phyloP scores from a whole-genome alignment of 176 grass and related monocot genomes.

The Melocanna baccifera region DNA sequence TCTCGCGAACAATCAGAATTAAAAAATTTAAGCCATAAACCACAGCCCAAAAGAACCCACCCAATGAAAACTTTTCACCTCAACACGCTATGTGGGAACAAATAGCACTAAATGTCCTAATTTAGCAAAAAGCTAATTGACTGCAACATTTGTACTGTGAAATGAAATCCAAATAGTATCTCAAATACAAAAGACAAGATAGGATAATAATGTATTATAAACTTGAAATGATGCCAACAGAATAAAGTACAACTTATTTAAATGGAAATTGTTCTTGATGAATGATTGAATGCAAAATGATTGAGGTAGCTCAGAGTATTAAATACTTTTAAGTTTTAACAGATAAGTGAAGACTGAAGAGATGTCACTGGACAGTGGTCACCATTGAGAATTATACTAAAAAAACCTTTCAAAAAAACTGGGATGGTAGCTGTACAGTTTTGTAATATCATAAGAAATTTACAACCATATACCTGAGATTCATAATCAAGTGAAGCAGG shows the following conservation, averaged over 20 bases:
- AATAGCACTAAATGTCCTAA: slow-evolving; percentile 7
- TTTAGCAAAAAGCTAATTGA: slow-evolving; percentile 11
- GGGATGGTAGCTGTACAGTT: background rate
- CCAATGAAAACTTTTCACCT: background rate
- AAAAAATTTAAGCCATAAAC: too few relatives aligned
- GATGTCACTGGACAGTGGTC: background rate
- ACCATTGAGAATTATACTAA: background rate
- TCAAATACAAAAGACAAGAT: slow-evolving; percentile 12
- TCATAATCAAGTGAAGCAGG: slow-evolving; percentile 50
- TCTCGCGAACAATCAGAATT: too few relatives aligned
- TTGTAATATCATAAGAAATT: background rate
- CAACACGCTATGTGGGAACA: slow-evolving; percentile 7
- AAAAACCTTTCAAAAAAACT: background rate
- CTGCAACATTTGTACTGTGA: background rate
- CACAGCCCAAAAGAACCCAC: too few relatives aligned
- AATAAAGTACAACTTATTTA: background rate
- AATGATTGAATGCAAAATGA: background rate
- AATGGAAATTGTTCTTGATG: background rate
- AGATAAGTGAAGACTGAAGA: background rate
- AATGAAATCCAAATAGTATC: slow-evolving; percentile 19
- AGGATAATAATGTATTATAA: background rate
- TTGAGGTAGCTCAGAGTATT: background rate
- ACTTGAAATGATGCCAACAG: background rate
- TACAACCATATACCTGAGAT: slow-evolving; percentile 50
- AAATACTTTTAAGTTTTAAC: background rate